phyloP scores from a whole-genome alignment of 176 grass and related monocot genomes.

The Dactylis glomerata region DNA sequence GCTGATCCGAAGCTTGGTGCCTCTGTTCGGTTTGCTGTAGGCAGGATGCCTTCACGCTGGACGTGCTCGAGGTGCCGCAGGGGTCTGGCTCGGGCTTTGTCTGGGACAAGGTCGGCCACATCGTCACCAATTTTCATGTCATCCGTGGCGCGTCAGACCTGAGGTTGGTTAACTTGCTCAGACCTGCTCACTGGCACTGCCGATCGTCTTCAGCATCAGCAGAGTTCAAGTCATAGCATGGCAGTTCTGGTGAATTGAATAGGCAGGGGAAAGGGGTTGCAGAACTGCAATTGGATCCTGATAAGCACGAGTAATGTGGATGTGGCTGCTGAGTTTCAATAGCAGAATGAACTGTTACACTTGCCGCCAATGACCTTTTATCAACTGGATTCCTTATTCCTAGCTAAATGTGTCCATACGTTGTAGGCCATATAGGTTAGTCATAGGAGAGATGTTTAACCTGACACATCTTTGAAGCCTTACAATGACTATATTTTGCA shows the following conservation, averaged over 20 bases:
- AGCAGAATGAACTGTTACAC: not conserved
- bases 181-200: not conserved
- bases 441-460: not conserved
- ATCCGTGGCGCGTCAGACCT: conserved; percentile 91
- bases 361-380: not conserved
- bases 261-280: not conserved
- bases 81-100: conserved; percentile 93
- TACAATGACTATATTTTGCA: not conserved
- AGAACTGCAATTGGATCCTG: not conserved
- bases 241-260: not conserved
- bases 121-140: conserved; percentile 97
- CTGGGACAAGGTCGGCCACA: conserved; percentile 89
- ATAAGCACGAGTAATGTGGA: not conserved
- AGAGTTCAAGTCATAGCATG: not conserved
- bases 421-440: not conserved
- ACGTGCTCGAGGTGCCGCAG: conserved; percentile 98
- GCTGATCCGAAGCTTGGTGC: not conserved
- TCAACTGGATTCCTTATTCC: not conserved
- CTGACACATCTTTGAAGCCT: not conserved
- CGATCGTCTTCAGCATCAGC: not conserved
- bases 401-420: not conserved
- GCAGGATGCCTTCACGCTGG: conserved; percentile 97
- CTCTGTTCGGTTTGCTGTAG: conserved; percentile 19
- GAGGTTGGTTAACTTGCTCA: conserved; percentile 48
- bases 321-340: not conserved